Percentiles rank a stretch among this genome's conserved stretches.
Conservation (phyloP, 2,329 filamentous ascomycete species). For the Phaeophleospora eucalypticola region DNA sequence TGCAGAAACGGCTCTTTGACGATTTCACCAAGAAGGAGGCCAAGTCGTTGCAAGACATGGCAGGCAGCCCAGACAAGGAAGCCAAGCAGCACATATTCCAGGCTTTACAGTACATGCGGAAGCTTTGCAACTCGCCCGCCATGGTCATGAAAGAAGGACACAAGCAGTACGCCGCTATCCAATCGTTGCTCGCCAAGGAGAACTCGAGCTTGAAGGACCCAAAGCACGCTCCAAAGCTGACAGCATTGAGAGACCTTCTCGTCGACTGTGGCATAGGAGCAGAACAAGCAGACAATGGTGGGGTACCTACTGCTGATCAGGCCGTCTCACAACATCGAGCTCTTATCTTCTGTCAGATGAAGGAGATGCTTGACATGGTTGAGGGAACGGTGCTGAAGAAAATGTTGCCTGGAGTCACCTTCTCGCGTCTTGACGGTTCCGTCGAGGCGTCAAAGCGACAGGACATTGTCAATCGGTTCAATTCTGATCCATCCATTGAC, state of each 20-base stretch:
- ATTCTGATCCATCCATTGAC: conserved; percentile 94
- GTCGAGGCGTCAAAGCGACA: conserved; percentile 92
- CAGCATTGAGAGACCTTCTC: conserved; percentile 83
- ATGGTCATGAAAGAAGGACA: conserved; percentile 94
- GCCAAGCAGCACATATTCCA: conserved; percentile 99
- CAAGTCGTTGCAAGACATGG: conserved; percentile 79
- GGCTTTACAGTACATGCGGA: conserved; percentile 98
- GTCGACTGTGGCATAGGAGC: conserved; percentile 96
- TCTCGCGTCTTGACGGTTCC: conserved; percentile 85
- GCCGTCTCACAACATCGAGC: conserved; percentile 95
- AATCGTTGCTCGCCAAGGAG: conserved; percentile 71
- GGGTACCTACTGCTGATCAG: conserved; percentile 57
- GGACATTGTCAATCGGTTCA: conserved; percentile 98
- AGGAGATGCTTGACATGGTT: conserved; percentile 99
- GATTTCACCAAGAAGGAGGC: conserved; percentile 94
- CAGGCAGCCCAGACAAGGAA: conserved; percentile 80
- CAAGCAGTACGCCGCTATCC: conserved; percentile 83
- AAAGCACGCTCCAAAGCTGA: conserved; percentile 85
- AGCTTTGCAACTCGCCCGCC: conserved; percentile 95
- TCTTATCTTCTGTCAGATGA: conserved; percentile 98
- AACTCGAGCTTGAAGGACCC: conserved; percentile 80
- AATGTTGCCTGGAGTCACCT: conserved; percentile 88
- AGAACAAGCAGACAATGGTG: conserved; percentile 41
- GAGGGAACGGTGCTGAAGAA: conserved; percentile 87
- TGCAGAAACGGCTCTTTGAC: conserved; percentile 92